Evolutionary conservation across 192 early-diverging fungal genomes (phyloP).

Genomic region (Dissophora globulifera): DNA sequence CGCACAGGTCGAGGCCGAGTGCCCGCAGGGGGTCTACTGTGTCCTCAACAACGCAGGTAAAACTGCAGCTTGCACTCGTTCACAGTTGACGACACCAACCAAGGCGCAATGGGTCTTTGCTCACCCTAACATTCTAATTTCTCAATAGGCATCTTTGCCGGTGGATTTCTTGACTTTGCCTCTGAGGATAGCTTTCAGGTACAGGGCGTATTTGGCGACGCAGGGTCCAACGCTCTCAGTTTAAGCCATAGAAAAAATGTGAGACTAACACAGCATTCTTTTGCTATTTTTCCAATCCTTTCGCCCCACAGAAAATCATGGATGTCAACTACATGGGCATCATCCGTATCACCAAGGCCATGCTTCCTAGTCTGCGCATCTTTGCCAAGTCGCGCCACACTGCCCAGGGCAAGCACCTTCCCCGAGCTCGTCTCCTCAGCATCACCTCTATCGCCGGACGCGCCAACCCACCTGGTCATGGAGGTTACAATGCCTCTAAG

Average conservation of each 20-base stretch:
- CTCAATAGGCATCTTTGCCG: conserved; percentile 38
- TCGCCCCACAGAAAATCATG: conserved; percentile 50
- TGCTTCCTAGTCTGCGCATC: conserved; percentile 50
- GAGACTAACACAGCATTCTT: too few species aligned
- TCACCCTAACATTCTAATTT: background rate
- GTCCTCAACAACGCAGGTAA: conserved; percentile 52
- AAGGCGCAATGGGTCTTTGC: background rate
- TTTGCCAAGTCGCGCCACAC: conserved; percentile 36
- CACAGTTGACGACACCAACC: too few species aligned
- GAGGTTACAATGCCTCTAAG: conserved; percentile 56
- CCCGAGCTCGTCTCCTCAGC: conserved; percentile 51
- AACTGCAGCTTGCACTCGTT: too few species aligned
- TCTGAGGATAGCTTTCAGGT: conserved; percentile 43
- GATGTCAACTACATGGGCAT: conserved; percentile 59
- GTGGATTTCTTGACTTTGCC: conserved; percentile 49
- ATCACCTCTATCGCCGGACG: conserved; percentile 59
- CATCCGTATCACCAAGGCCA: conserved; percentile 53
- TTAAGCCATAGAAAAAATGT: too few species aligned
- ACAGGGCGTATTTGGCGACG: too few species aligned
- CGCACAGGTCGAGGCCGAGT: conserved; percentile 37
- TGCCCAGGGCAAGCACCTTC: conserved; percentile 47
- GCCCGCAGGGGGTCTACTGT: conserved; percentile 49
- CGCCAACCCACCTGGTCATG: conserved; percentile 51
- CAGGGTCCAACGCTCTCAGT: too few species aligned
- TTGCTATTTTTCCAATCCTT: too few species aligned